Evolutionary conservation across 164 flowering plant species (phyloP).

Genomic region (Nymphaea colorata): DNA sequence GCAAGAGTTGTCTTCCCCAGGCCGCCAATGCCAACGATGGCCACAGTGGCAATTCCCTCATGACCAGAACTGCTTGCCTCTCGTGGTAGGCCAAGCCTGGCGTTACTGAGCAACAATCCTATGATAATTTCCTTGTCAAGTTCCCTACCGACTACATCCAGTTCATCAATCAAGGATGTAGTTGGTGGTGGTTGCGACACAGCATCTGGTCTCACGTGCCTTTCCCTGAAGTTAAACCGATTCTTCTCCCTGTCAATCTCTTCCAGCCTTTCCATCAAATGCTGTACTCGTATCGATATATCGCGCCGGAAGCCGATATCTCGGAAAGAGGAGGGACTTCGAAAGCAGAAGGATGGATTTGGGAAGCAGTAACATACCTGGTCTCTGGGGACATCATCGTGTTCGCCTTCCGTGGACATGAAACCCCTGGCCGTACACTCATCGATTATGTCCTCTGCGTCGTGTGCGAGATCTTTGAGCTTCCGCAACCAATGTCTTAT

Average conservation of each 20-base stretch:
- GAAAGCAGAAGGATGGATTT: too few species aligned
- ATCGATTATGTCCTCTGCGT: conserved; percentile 5
- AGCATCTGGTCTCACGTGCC: too few species aligned
- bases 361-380: neutral
- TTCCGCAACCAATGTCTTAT: conserved; percentile 6
- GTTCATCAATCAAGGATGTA: neutral
- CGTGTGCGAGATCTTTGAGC: conserved; percentile 5
- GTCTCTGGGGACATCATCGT: neutral
- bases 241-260: neutral
- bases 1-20: conserved; percentile 12
- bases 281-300: neutral
- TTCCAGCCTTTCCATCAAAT: conserved; percentile 2
- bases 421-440: neutral
- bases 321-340: neutral
- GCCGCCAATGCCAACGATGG: conserved; percentile 8
- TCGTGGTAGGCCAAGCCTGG: neutral
- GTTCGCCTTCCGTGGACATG: neutral
- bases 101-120: neutral
- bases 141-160: conserved; percentile 3
- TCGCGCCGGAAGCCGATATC: too few species aligned
- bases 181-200: neutral
- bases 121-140: conserved; percentile 1
- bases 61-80: neutral
- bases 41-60: neutral
- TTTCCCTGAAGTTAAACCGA: neutral